Base-by-base conservation (phyloP, 176 grass and related monocot species). In the Lolium rigidum region DNA sequence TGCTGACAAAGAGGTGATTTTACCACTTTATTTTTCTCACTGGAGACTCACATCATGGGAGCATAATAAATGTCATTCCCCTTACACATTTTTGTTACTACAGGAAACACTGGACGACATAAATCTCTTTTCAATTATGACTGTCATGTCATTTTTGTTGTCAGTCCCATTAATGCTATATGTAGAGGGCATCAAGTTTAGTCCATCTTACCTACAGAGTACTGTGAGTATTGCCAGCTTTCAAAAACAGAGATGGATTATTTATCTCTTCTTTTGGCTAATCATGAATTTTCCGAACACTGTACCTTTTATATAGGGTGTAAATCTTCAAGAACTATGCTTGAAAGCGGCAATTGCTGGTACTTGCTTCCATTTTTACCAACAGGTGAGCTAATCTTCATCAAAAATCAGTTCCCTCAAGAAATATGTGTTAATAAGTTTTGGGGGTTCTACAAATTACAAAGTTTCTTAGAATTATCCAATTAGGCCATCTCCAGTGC, bases 91-190 rank as follows among this genome's bases (percentile, higher is more conserved):
- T 3, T 69, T 82, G 47, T 57, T 69, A 46, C 58, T 79, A 80
- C 91, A 98, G 93, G 90, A 94, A 80, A 90, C 77, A 58, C 79
- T 99, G 51, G 94, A 94, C 79, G 93, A 96, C 41, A 93, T 99
- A 87, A 99, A 96, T 61, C 88, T 96, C 59, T 99, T 99, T 82
- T 99, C 97, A 1, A 89, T 98, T 84, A 94, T 98, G 76, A 98
- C 93, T 44, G 60, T 98, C 50, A 89, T 95, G 93, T 93, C 96
- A 67, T 95, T 98, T 90, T 86, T 98, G 66, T 80, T 98, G 52
- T 92, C 93, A 7, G 70, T 68, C 50, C 91, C 89, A 25, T 51
- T 94, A 65, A 99, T 90, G 81, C 15, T 99, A 41, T 96, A 54
- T 83, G 65, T 92, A 22, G 94, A 99, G 76, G 97, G 97, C 43